Base-by-base conservation (phyloP, 2,329 filamentous ascomycete species). In the Epichloe amarillans region DNA sequence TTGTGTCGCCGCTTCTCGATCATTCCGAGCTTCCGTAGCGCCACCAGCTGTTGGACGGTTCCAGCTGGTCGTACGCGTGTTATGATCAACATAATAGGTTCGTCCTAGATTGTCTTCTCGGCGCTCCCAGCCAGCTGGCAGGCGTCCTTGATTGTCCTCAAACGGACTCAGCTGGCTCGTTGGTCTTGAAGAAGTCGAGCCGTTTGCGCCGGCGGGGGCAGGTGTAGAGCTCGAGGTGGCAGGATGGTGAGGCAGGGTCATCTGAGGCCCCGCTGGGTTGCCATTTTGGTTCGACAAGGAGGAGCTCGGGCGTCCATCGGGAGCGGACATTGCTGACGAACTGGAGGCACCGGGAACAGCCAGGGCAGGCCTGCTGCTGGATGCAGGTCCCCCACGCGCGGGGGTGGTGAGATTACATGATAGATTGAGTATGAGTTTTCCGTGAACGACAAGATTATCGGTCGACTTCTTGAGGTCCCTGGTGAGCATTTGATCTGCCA, bases 51-150 rank as follows among this genome's bases (percentile, higher is more conserved):
- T 86, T 7, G 93, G 93, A 53, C 93, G 77, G 59, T 87, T 91
- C 93, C 93, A 98, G 59, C 91, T 97, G 1, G 93, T 98, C 50
- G 93, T 91, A 60, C 93, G 79, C 6, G 90, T 95, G 66, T 97
- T 97, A 66, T 97, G 93, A 63, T 98, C 93, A 49, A 98, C 93
- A 65, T 97, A 98, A 65, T 98, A 98, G 21, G 91, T 97, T 61
- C 93, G 80, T 49, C 93, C 91, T 42, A 97, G 69, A 59, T 96
- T 93, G 65, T 98, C 93, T 67, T 97, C 91, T 51, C 93, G 82
- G 51, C 93, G 83, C 70, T 98, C 93, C 91, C 93, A 98, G 36
- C 93, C 93, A 47, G 86, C 83, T 36, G 93, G 93, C 50, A 98
- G 70, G 59, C 91, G 83, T 52, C 93, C 93, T 63, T 96, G 90